Percentiles rank a stretch among this genome's conserved stretches.
phyloP scores from a whole-genome alignment of 768 basidiomycete species.

The Xerocomus spinulosus region DNA sequence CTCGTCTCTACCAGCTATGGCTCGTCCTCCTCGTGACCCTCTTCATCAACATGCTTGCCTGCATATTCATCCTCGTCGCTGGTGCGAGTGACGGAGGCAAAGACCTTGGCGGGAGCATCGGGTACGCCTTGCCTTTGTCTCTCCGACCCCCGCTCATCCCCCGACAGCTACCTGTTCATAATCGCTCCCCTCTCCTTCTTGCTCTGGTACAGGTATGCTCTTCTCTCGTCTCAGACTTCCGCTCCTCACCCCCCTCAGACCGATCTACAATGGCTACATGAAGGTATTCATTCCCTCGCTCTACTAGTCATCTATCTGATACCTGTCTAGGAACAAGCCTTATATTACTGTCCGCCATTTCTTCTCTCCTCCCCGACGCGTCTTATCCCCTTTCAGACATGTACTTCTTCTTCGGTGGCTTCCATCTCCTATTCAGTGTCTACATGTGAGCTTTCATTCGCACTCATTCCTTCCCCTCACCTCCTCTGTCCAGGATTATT shows the following conservation, averaged over 20 bases:
- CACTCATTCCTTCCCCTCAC: slow-evolving; percentile 4
- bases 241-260: slow-evolving; percentile 42
- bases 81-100: slow-evolving; percentile 72
- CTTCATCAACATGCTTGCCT: slow-evolving; percentile 85
- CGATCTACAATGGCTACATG: slow-evolving; percentile 97
- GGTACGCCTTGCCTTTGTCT: slow-evolving; percentile 43
- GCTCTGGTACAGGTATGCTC: slow-evolving; percentile 85
- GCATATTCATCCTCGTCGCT: slow-evolving; percentile 77
- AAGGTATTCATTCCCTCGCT: slow-evolving; percentile 52
- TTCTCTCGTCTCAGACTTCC: slow-evolving; percentile 2
- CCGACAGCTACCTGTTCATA: slow-evolving; percentile 66
- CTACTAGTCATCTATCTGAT: slow-evolving; percentile 23
- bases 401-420: slow-evolving; percentile 95
- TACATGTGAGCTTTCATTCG: slow-evolving; percentile 64
- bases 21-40: slow-evolving; percentile 80
- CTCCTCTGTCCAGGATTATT: slow-evolving; percentile 63
- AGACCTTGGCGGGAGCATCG: slow-evolving; percentile 78
- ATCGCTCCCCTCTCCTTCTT: slow-evolving; percentile 81
- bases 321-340: slow-evolving; percentile 72
- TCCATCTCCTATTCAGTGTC: slow-evolving; percentile 87
- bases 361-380: not conserved
- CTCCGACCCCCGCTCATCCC: slow-evolving; percentile 15
- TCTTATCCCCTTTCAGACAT: slow-evolving; percentile 53
- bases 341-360: slow-evolving; percentile 78
- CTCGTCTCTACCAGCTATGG: slow-evolving; percentile 90